Evolutionary conservation across 306 rosid species (phyloP), one percentile per base, ranked within the genome.

Genomic region (Carpinus fangiana): DNA sequence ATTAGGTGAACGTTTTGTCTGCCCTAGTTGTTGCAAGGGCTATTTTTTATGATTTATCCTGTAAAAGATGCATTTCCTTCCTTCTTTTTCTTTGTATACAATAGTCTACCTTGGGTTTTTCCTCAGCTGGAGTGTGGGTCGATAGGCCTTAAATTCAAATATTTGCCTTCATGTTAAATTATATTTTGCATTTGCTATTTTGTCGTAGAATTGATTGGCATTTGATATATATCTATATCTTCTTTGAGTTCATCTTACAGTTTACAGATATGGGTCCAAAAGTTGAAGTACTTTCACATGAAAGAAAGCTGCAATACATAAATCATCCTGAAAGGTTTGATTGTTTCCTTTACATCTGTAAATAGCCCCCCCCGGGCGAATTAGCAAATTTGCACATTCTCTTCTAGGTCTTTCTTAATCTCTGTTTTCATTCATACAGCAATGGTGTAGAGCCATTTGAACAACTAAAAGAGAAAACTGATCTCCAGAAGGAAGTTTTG

Each of bases 401-500:
- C 74, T 73, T 81, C 86, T 81, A 76, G 76, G 66, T 68, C 56
- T 26, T n/a, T 21, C 73, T 75, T 61, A 50, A 70, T 81, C 50
- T 84, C 62, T 77, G 50, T 76, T 81, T 79, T 34, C 66, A 38
- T 82, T 83, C 51, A 65, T 83, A 20, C 69, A 88, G 90, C 17
- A 74, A 80, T 36, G 55, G 61, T 65, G 76, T 61, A 34, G 88
- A 86, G 73, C 79, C 75, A 56, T 72, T 80, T 41, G 56, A 46
- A 64, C 73, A 46, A 66, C 81, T 72, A 51, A 90, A 82, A 65
- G 72, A 77, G 60, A 87, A 59, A 84, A 77, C 51, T 62, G 86
- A 87, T 69, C 87, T 92, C 67, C 86, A 85, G 84, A 85, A 87
- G 87, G 96, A 88, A 72, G 26, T 95, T 72, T 62, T 89, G 85